Base-by-base conservation (phyloP, 352 stramenopile species). In the Pilasporangium apinafurcum region DNA sequence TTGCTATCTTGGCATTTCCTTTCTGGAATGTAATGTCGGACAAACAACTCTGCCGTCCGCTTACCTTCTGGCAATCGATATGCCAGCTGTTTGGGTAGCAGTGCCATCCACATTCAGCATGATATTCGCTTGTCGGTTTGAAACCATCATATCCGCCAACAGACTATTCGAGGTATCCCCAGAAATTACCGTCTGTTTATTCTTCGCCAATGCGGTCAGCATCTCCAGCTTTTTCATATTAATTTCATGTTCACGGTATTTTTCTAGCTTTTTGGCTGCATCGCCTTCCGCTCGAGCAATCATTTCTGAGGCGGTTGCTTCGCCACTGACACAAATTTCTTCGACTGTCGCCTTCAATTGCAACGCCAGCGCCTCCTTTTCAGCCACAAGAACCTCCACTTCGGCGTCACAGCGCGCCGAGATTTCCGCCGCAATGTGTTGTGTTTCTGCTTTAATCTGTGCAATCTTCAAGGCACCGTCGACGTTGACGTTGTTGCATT, bases 141-240 rank as follows among this genome's bases (percentile, higher is more conserved):
- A 67, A 14, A 81, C 64, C 42, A 83, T 55, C 44, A 83, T 57
- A 47, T 84, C 71, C 6, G 70, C 62, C 8, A 83, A 43, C 21
- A 81, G 32, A 45, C 59, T 78, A 41, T 73, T 75, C 16, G 58
- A 68, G 6, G 56, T 60, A n/a, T 75, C 65, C 37, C 69, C 69
- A 12, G 63, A 68, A 21, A 83, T 53, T 8, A 83, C 62, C 6
- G 53, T 61, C 24, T 73, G 51, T 12, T 65, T 37, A 41, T 82
- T 82, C n/a, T 45, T 53, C 12, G 62, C 56, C 21, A 82, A 50
- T 8, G 69, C 57, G 24, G 39, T 37, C 26, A 73, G 44, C 32
- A 67, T 45, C n/a, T 83, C 61, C 16, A 78, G 39, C 2, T 57
- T 53, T 48, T 80, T 53, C 61, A 80, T 79, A 24, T 77, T 39